These are phyloP conservation scores for Wickerhamomyces alni DNA, from an alignment of 805 yeast species.

Conservation along the genomic window DNA sequence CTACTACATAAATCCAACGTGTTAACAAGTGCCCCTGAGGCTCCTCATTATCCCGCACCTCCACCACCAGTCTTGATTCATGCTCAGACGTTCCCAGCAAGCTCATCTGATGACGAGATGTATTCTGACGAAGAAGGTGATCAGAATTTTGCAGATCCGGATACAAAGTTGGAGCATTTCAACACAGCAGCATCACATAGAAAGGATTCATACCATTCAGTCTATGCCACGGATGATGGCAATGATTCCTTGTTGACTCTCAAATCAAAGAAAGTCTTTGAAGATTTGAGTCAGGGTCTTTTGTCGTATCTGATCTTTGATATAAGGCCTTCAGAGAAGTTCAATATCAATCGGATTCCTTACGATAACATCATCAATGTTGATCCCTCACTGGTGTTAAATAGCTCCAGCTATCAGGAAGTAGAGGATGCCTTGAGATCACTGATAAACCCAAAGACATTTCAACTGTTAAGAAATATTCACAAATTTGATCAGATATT, in stretches of 20 bases:
- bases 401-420: conserved; percentile 25
- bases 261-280: conserved; percentile 32
- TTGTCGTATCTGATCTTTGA: conserved; percentile 37
- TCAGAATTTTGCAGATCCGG: background rate
- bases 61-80: conserved; percentile 10
- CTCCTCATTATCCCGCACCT: conserved; percentile 12
- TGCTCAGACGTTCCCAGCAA: conserved; percentile 8
- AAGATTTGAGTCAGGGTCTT: conserved; percentile 35
- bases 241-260: conserved; percentile 41
- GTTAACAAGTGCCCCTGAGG: conserved; percentile 1
- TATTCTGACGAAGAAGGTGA: conserved; percentile 1
- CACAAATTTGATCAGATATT: conserved; percentile 30
- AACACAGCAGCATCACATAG: conserved; percentile 18
- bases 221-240: conserved; percentile 29
- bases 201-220: conserved; percentile 35
- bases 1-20: conserved; percentile 2
- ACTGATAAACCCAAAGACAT: conserved; percentile 1
- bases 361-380: conserved; percentile 32
- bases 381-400: conserved; percentile 34
- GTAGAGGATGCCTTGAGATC: conserved; percentile 14
- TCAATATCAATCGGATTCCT: conserved; percentile 29
- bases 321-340: conserved; percentile 29
- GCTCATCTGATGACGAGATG: no score
- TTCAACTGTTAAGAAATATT: conserved; percentile 24
- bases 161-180: conserved; percentile 2